Evolutionary conservation across 164 flowering plant species (phyloP), one percentile per base, ranked within the genome.

Genomic region (Piper longum): DNA sequence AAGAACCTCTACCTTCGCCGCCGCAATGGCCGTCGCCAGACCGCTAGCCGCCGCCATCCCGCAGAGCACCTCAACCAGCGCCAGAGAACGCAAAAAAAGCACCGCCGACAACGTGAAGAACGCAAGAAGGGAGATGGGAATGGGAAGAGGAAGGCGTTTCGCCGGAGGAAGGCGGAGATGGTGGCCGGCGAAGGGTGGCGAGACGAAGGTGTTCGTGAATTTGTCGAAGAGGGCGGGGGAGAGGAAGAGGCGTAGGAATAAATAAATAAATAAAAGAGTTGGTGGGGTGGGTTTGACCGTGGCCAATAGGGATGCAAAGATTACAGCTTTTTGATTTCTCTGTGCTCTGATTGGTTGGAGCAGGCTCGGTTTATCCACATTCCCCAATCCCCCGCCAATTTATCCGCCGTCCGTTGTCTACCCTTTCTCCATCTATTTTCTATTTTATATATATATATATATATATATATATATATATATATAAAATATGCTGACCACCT

Each of bases 31-130:
- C 36, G 85, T 12, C 13, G 73, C 73, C 69, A 81, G 77, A 54
- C 84, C 81, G 68, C 73, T 82, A 45, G 90, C 71, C 52, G 84
- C 78, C 36, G 90, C 90, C 91, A 85, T 91, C 48, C 61, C 52
- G 14, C 52, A 48, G 1, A 26, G 36, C 36, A 9, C 52, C 9
- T 9, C 8, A 12, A 48, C 52, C 61, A 41, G 52, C 54, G 54
- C 48, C 55, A 54, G 61, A 17, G 48, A 42, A 43, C 5, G 18
- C 41, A 17, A 41, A 16, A 17, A 36, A 54, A 16, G 7, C 62
- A 26, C 16, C 62, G 6, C 3, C 48, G 7, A n/a, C 4, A 13
- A 8, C 26, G 52, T 63, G 57, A 71, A 69, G 74, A 54, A 62
- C 56, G 60, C 69, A 56, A 60, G 51, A 41, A 54, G 41, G 18